These are phyloP conservation scores for Immersiporthe knoxdaviesiana DNA, from an alignment of 2,329 filamentous ascomycete species.

Conservation along the genomic window DNA sequence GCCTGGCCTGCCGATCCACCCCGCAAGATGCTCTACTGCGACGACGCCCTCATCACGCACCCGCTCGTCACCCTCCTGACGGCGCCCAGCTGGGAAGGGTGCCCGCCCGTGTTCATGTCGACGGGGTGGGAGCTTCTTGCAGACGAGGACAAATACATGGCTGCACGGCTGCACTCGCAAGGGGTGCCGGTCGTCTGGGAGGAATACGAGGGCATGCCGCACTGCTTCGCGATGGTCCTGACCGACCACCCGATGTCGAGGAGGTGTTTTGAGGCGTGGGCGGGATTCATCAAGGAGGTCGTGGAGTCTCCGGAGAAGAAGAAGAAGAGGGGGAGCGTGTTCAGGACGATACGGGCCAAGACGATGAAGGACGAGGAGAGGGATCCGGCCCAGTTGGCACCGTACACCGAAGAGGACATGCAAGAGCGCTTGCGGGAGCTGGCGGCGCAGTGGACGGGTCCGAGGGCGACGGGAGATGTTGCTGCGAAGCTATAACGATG, in stretches of 20 bases:
- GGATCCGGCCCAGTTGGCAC: constrained; percentile 47
- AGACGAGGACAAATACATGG: constrained; percentile 68
- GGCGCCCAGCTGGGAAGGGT: constrained; percentile 60
- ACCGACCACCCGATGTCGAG: constrained; percentile 47
- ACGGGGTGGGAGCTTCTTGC: constrained; percentile 73
- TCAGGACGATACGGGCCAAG: constrained; percentile 53
- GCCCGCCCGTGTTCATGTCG: constrained; percentile 69
- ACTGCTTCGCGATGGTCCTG: constrained; percentile 68
- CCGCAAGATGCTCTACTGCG: constrained; percentile 57
- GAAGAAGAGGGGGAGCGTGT: constrained; percentile 43
- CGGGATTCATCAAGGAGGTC: constrained; percentile 55
- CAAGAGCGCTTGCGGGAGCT: constrained; percentile 42
- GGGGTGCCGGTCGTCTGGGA: constrained; percentile 67
- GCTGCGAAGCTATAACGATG: constrained; percentile 26
- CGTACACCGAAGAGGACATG: constrained; percentile 50
- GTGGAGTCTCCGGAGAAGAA: constrained; percentile 39
- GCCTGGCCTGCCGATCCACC: constrained; percentile 62
- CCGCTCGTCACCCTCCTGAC: constrained; percentile 69
- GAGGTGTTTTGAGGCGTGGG: constrained; percentile 60
- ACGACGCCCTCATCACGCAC: constrained; percentile 60
- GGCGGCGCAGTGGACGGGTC: constrained; percentile 32
- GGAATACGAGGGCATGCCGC: constrained; percentile 81
- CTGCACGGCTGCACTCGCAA: constrained; percentile 56
- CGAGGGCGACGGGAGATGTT: constrained; percentile 28
- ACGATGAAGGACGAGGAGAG: constrained; percentile 53